Evolutionary conservation across 208 protist species (phyloP).

Genomic region (Trypanosoma boissoni): DNA sequence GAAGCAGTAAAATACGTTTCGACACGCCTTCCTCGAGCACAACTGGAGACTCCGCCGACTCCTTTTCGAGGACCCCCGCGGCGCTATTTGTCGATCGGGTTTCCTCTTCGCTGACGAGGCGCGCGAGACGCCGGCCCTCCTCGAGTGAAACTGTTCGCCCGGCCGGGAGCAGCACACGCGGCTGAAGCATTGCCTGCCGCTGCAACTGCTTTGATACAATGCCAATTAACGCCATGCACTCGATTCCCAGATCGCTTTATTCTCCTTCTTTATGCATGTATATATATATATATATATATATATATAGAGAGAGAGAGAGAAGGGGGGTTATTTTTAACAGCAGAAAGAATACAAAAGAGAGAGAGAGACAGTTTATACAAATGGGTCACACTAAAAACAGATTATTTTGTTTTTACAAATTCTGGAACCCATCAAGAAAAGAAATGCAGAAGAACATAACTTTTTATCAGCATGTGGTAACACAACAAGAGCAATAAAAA

Average conservation of each 20-base stretch:
- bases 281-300: conserved; percentile 2
- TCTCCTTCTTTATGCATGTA: background rate
- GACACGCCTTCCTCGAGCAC: conserved; percentile 71
- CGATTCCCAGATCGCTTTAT: background rate
- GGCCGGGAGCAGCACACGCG: conserved; percentile 58
- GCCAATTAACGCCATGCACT: conserved; percentile 11
- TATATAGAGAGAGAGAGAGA: background rate
- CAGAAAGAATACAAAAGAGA: background rate
- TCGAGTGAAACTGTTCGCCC: conserved; percentile 73
- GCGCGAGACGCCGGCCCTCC: conserved; percentile 67
- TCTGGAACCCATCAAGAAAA: too few relatives aligned
- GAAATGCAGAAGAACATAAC: too few relatives aligned
- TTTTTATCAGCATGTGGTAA: too few relatives aligned
- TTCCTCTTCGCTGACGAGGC: conserved; percentile 58
- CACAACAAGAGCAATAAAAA: too few relatives aligned
- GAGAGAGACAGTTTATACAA: background rate
- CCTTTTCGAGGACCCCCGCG: conserved; percentile 28
- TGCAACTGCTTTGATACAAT: conserved; percentile 59
- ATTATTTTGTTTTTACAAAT: too few relatives aligned
- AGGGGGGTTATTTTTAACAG: background rate
- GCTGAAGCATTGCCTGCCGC: conserved; percentile 71
- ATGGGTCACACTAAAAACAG: too few relatives aligned
- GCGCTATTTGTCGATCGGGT: conserved; percentile 24
- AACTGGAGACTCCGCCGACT: conserved; percentile 32
- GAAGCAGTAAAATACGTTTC: conserved; percentile 61